These are phyloP conservation scores for Vigna mungo DNA, from an alignment of 306 rosid species.

Conservation along the genomic window DNA sequence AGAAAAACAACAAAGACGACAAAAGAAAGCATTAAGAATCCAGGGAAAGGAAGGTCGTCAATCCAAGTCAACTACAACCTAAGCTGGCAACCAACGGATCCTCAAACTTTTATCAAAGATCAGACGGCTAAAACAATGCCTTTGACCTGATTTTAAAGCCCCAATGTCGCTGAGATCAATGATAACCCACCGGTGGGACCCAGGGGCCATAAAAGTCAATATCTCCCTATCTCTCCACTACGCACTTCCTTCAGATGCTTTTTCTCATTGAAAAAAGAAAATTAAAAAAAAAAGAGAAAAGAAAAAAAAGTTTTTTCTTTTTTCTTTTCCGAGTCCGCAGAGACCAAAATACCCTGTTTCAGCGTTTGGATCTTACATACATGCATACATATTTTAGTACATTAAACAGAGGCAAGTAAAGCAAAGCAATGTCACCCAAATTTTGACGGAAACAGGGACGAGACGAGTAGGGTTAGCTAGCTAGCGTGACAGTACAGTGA, in stretches of 20 bases:
- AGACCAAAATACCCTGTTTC: conserved; percentile 36
- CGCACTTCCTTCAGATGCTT: conserved; percentile 4
- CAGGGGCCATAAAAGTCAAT: conserved; percentile 46
- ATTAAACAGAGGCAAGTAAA: too few relatives aligned
- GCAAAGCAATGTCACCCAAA: conserved; percentile 45
- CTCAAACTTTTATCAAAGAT: conserved; percentile 13
- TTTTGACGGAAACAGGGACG: conserved; percentile 55
- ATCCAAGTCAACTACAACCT: conserved; percentile 51
- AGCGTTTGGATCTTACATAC: conserved; percentile 43
- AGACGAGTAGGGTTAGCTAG: background rate
- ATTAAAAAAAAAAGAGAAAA: background rate
- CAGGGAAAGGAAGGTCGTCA: conserved; percentile 29
- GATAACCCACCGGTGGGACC: background rate
- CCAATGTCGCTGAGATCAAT: conserved; percentile 10
- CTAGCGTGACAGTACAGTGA: conserved; percentile 67
- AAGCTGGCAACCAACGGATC: conserved; percentile 43
- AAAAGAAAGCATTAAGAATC: background rate
- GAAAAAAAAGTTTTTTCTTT: background rate
- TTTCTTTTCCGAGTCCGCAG: background rate
- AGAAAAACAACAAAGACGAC: background rate
- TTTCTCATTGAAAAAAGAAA: background rate
- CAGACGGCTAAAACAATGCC: conserved; percentile 43
- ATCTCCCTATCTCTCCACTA: conserved; percentile 36
- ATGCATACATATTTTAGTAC: too few relatives aligned
- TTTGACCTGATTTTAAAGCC: conserved; percentile 52